Evolutionary conservation across 768 basidiomycete genomes (phyloP).

Genomic region (Dacryopinax spathularia): DNA sequence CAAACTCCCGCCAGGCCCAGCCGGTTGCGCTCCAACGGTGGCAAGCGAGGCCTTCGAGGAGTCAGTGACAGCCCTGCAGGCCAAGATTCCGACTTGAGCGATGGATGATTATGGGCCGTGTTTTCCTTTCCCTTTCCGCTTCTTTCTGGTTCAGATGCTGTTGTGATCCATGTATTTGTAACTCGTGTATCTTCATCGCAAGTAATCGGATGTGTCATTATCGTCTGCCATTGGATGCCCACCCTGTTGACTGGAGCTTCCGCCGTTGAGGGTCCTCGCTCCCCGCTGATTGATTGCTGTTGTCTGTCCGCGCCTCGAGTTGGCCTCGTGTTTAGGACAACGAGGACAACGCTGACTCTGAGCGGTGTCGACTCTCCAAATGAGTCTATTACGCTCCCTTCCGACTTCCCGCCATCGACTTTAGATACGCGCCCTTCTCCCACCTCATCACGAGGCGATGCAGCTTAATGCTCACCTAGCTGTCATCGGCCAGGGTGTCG

Average conservation of each 20-base stretch:
- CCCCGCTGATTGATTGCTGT: too few relatives aligned
- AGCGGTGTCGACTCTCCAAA: neutral
- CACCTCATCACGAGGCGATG: neutral
- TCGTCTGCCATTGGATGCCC: too few relatives aligned
- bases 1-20: neutral
- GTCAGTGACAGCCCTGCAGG: neutral
- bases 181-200: too few relatives aligned
- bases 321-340: neutral
- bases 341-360: neutral
- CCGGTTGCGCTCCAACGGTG: constrained; percentile 12
- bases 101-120: neutral
- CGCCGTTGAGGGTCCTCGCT: too few relatives aligned
- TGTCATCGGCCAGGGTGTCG: neutral
- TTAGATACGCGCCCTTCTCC: neutral
- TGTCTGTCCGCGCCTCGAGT: neutral
- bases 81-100: neutral
- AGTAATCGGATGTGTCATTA: too few relatives aligned
- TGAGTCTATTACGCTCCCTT: neutral
- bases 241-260: too few relatives aligned
- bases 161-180: neutral
- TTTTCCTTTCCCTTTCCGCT: neutral
- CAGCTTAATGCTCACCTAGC: neutral
- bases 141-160: neutral
- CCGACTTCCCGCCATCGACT: neutral
- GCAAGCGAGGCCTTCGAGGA: constrained; percentile 10